These are phyloP conservation scores for Leccinum boreale DNA, from an alignment of 768 basidiomycete species.

Conservation along the genomic window DNA sequence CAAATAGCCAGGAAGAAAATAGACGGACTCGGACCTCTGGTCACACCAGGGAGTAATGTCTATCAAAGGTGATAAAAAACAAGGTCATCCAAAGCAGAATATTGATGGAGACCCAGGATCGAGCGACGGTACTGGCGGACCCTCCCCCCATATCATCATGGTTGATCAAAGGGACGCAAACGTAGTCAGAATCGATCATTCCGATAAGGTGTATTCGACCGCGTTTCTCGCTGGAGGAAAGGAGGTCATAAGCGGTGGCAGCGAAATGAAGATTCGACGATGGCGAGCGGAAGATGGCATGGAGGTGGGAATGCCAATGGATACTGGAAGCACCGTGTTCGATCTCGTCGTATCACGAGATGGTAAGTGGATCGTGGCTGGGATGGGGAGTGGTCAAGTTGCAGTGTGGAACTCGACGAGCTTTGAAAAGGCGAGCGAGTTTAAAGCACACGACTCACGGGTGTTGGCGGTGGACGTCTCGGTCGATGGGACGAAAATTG, in stretches of 20 bases:
- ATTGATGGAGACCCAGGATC: background rate
- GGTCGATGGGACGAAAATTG: background rate
- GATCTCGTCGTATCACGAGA: background rate
- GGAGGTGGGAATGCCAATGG: no score
- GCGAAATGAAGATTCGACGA: no score
- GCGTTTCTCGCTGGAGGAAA: no score
- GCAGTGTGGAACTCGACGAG: background rate
- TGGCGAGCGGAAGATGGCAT: no score
- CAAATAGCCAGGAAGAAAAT: no score
- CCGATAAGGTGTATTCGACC: background rate
- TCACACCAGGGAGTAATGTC: no score
- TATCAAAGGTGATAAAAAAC: background rate
- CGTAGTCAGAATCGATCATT: background rate
- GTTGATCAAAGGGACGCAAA: no score
- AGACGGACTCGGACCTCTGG: no score
- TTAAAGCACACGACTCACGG: background rate
- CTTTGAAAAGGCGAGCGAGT: background rate
- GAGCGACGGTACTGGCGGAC: background rate
- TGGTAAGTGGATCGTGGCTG: no score
- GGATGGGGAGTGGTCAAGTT: background rate
- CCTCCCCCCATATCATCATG: background rate
- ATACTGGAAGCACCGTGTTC: background rate
- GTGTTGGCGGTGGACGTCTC: background rate
- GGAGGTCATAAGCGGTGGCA: no score
- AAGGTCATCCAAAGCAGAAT: background rate